Evolutionary conservation across 495 filamentous ascomycete genomes (phyloP), one percentile per base, ranked within the genome.

Genomic region (Xylaria palmicola): DNA sequence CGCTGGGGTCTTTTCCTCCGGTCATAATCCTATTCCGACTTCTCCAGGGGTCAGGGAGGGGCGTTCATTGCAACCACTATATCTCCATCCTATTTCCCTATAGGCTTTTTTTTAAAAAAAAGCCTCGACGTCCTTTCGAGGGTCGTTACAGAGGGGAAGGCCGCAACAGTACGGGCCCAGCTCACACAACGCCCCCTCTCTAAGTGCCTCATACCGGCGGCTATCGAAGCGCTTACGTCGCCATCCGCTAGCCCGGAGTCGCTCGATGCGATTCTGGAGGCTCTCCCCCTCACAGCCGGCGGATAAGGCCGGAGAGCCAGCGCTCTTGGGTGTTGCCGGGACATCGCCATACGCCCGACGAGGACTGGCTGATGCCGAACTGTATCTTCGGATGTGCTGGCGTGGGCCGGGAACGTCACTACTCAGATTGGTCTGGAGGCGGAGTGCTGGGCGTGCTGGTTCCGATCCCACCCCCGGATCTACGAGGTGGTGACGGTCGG

Each of bases 141-240:
- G 15, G 9, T 15, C 19, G 13, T 12, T 17, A 24, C 10, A 24
- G 22, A 36, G 13, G 26, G 7, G 6, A 36, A 7, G 4, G 7
- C 9, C 15, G 26, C 36, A 53, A 19, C 48, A 17, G 36, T 29
- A 36, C 7, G 48, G 26, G 27, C 34, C 37, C 10, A 60, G 58
- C 30, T 63, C 69, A 12, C 66, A 63, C 40, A 82, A 64, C 6
- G 76, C 80, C 17, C 69, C 67, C 61, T 81, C 79, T 52, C 79
- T 78, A 4, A 84, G 66, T 41, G 68, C 72, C 60, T 79, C 75
- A 60, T 84, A 84, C 53, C 75, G 71, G 49, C 69, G 65, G 4
- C 62, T 65, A 62, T 83, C 77, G 51, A 84, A 84, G 8, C 81
- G 72, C 62, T 77, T 74, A n/a, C 81, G 69, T 49, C 74, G 72